A percentile compares a stretch with the other conserved stretches of the same genome.
Conservation (phyloP, 2,329 filamentous ascomycete species). For the Diaporthe capsici region DNA sequence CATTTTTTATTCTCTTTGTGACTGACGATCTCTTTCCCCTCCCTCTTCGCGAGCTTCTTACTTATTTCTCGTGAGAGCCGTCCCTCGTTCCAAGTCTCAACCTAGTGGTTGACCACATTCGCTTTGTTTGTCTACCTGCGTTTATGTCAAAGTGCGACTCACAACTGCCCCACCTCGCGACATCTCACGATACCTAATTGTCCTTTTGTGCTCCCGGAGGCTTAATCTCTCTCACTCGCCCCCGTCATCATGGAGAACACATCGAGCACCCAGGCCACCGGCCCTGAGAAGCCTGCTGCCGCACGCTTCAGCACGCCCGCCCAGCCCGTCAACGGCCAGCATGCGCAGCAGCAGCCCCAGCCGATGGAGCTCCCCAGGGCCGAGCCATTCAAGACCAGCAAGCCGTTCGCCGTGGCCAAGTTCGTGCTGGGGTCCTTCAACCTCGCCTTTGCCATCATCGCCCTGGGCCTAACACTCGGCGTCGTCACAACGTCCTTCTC, state of each 20-base stretch:
- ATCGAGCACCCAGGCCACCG: conserved; percentile 4
- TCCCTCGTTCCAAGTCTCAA: not conserved
- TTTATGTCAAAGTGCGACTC: not conserved
- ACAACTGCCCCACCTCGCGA: not conserved
- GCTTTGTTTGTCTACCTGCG: not conserved
- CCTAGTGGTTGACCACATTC: conserved; percentile 3
- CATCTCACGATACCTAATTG: not conserved
- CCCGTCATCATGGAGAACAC: not conserved
- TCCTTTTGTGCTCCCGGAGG: too few species aligned
- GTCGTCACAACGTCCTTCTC: not conserved
- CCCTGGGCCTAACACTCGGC: conserved; percentile 29
- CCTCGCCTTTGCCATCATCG: conserved; percentile 37
- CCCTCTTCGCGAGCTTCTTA: not conserved
- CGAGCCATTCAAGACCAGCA: conserved; percentile 30
- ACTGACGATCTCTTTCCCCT: not conserved
- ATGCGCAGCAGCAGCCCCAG: conserved; percentile 25
- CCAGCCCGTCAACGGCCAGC: conserved; percentile 1
- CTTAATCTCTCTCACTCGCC: not conserved
- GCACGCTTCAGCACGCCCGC: conserved; percentile 15
- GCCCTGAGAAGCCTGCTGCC: conserved; percentile 32
- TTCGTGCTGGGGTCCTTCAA: conserved; percentile 34
- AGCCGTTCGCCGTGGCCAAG: conserved; percentile 34
- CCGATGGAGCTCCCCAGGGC: conserved; percentile 23
- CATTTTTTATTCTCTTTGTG: not conserved
- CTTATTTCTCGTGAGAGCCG: not conserved